Conservation (phyloP, 306 rosid genomes). For the Prosopis cineraria region DNA sequence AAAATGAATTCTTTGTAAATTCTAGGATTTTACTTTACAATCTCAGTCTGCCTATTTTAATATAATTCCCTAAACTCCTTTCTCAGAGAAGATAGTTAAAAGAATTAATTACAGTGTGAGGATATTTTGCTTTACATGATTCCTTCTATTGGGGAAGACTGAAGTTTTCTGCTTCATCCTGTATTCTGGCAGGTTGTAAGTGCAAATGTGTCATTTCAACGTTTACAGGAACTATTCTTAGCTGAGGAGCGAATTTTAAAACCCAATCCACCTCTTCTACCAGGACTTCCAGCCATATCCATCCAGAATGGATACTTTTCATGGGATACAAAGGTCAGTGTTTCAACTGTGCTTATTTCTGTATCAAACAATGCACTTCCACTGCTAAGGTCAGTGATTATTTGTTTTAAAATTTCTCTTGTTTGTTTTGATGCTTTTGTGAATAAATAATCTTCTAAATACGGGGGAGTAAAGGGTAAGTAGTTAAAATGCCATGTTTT, state of each 20-base stretch:
- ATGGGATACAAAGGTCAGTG: conserved; percentile 75
- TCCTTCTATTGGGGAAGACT: not conserved
- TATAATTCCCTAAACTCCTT: not conserved
- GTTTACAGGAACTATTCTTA: conserved; percentile 75
- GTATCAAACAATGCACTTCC: not conserved
- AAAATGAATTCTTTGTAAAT: not conserved
- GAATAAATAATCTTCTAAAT: not conserved
- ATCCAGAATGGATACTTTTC: conserved; percentile 77
- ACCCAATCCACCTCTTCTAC: conserved; percentile 68
- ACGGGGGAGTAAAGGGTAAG: not conserved
- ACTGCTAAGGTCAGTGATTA: not conserved
- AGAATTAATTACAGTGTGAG: not conserved
- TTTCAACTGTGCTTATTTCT: conserved; percentile 9
- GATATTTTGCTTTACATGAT: not conserved
- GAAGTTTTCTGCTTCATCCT: not conserved
- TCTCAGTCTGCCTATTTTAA: not conserved
- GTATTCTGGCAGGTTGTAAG: conserved; percentile 64
- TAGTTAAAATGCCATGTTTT: not conserved
- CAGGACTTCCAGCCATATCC: conserved; percentile 74
- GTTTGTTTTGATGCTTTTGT: not conserved
- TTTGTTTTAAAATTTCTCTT: conserved; percentile 1
- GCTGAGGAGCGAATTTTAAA: conserved; percentile 63
- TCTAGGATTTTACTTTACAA: not conserved
- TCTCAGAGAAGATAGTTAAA: not conserved
- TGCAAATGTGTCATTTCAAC: conserved; percentile 82